A percentile compares a stretch with the other conserved stretches of the same genome.
Conservation (phyloP, 2,329 filamentous ascomycete genomes). For the Fusarium subtropicale region DNA sequence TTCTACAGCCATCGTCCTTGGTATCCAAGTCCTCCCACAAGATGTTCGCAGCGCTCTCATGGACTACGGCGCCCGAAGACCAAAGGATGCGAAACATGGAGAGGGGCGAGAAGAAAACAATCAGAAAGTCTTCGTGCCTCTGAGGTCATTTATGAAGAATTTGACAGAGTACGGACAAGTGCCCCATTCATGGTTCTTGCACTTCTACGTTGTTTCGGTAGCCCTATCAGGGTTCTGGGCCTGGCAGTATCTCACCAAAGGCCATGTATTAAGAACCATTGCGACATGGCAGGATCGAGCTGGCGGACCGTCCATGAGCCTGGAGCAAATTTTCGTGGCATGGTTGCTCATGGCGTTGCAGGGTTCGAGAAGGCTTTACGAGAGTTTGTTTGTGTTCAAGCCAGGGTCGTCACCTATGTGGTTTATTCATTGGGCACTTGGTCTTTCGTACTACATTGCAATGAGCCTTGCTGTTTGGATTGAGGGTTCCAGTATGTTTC, state of each 20-base stretch:
- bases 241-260: constrained; percentile 68
- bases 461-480: constrained; percentile 85
- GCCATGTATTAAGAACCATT: constrained; percentile 64
- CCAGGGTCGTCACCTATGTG: constrained; percentile 80
- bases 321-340: constrained; percentile 71
- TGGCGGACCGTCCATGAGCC: constrained; percentile 58
- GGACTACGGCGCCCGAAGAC: constrained; percentile 63
- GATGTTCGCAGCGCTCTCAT: constrained; percentile 59
- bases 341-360: constrained; percentile 83
- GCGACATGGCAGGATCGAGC: constrained; percentile 52
- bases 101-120: constrained; percentile 29
- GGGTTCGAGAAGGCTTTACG: constrained; percentile 78
- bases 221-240: constrained; percentile 80
- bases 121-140: constrained; percentile 1
- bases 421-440: constrained; percentile 84
- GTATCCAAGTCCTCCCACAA: constrained; percentile 58
- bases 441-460: constrained; percentile 79
- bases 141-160: constrained; percentile 49
- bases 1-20: constrained; percentile 55
- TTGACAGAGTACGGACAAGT: constrained; percentile 64
- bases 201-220: constrained; percentile 85
- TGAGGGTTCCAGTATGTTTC: constrained; percentile 75
- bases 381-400: constrained; percentile 74
- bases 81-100: constrained; percentile 33
- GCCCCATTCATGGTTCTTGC: constrained; percentile 88